A percentile compares a stretch with the other conserved stretches of the same genome.
Evolutionary conservation across 768 basidiomycete genomes (phyloP).

Genomic region (Clathrus columnatus): DNA sequence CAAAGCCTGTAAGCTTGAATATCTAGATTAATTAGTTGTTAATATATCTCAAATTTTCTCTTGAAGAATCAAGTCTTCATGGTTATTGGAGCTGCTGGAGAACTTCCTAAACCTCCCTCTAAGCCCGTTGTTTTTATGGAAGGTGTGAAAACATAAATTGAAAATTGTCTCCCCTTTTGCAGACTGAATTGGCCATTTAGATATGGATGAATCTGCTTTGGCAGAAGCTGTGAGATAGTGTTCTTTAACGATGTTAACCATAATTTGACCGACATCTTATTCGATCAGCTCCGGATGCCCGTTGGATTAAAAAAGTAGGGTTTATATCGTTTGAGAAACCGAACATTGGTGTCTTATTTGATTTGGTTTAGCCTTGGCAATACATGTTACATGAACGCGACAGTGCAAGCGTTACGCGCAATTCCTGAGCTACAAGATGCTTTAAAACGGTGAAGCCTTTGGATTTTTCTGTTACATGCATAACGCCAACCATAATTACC

Average conservation of each 20-base stretch:
- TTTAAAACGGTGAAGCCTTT: conserved; percentile 44
- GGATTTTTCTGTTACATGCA: not conserved
- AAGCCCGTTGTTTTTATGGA: conserved; percentile 78
- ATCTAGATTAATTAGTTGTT: not conserved
- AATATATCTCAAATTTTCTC: not conserved
- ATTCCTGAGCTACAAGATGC: conserved; percentile 83
- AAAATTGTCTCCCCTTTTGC: conserved; percentile 3
- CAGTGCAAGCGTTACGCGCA: conserved; percentile 85
- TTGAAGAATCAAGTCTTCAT: conserved; percentile 81
- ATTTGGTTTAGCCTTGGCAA: conserved; percentile 84
- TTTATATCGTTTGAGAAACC: not conserved
- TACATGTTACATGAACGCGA: conserved; percentile 97
- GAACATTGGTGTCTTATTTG: not conserved
- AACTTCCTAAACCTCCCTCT: conserved; percentile 80
- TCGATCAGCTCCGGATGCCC: conserved; percentile 58
- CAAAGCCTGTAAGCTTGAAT: conserved; percentile 58
- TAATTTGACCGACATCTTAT: conserved; percentile 9
- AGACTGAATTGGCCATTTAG: conserved; percentile 28
- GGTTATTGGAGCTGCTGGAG: conserved; percentile 90
- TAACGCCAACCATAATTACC: conserved; percentile 12
- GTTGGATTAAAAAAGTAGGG: conserved; percentile 69
- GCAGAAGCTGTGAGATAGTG: conserved; percentile 59
- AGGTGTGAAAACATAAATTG: conserved; percentile 37
- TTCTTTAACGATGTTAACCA: not conserved
- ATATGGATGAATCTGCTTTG: conserved; percentile 77